Evolutionary conservation across 768 basidiomycete genomes (phyloP), one percentile per base, ranked within the genome.

Genomic region (Cubamyces sp.): DNA sequence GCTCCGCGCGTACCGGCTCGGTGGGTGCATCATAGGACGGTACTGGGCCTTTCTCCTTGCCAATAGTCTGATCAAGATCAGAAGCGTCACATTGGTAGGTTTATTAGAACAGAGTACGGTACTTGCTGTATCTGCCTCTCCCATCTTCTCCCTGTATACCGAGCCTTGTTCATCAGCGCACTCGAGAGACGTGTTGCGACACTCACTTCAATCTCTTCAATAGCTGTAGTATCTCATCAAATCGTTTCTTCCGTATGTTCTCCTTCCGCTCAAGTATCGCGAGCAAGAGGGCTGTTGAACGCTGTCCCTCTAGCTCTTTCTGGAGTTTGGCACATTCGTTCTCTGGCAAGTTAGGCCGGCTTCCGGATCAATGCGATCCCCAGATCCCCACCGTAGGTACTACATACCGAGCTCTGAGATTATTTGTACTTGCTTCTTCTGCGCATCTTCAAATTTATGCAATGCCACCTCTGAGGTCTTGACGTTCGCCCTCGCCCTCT

Each of bases 211-310:
- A 57, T 37, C 46, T 40, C 0, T 55, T 37, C n/a, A 64, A 19
- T 3, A 64, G 48, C 16, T 14, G 19, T 1, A 25, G 40, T 11
- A 64, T 45, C 37, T 61, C 52, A 1, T 45, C 11, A 19, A 64
- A 54, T 14, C 66, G 56, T 14, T 45, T 40, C 9, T 39, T 52
- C 1, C 66, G 66, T 19, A 64, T 51, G 9, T 46, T 39, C 28
- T 67, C 62, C 43, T 67, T 67, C n/a, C 60, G 52, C 37, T 67
- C 60, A 1, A 67, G 54, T 2, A 64, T 41, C 16, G 54, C 23
- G 9, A 67, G 43, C 1, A 67, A 40, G 2, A 57, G 39, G 14
- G 9, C n/a, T 1, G 60, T 48, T 14, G 46, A 11, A 3, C 60
- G 60, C 42, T 62, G 55, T 21, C 45, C 28, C 9, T 66, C 45